Evolutionary conservation across 108 stramenopile genomes (phyloP), one percentile per base, ranked within the genome.

Genomic region (Schizochytrium sp.): DNA sequence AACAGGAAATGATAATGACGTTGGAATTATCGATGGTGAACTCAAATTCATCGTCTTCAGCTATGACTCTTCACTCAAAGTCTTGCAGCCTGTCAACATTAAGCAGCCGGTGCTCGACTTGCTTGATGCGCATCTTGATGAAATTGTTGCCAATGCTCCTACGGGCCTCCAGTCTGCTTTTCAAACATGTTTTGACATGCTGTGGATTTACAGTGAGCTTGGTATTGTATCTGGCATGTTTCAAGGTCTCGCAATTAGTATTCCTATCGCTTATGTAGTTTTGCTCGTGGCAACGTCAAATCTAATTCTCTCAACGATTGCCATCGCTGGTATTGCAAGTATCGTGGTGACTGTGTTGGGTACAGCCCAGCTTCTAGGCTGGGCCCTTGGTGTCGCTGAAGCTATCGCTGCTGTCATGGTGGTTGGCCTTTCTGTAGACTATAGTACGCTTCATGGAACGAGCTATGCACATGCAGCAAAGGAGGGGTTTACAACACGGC

Each of bases 351-450:
- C 47, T 13, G 90, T 92, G 3, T 47, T 92, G 53, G 92, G 88
- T 42, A 57, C 73, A 3, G 58, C 60, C 59, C 42, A 87, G 4
- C n/a, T 56, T 3, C 61, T 89, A 7, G 90, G 90, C 12, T 92
- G 88, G 88, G 69, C 55, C 28, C 72, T 92, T 2, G 92, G 92
- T 47, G 61, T 91, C 69, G 69, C 76, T 4, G 90, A 92, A 87
- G 55, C 64, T 28, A 60, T 92, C 49, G 88, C 90, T 3, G 88
- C 59, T 3, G 87, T 92, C 58, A 92, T 92, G 76, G 87, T 92
- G 53, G 57, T 92, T 12, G 92, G 92, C 46, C 72, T 91, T 72
- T n/a, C 46, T 1, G 92, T 92, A 0, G 92, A 92, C 88, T 91
- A 92, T 72, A 61, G 64, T 15, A 57, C 90, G 19, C 90, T 90